These are phyloP conservation scores for Ophiobolus disseminans DNA, from an alignment of 2,329 filamentous ascomycete genomes.

Conservation along the genomic window DNA sequence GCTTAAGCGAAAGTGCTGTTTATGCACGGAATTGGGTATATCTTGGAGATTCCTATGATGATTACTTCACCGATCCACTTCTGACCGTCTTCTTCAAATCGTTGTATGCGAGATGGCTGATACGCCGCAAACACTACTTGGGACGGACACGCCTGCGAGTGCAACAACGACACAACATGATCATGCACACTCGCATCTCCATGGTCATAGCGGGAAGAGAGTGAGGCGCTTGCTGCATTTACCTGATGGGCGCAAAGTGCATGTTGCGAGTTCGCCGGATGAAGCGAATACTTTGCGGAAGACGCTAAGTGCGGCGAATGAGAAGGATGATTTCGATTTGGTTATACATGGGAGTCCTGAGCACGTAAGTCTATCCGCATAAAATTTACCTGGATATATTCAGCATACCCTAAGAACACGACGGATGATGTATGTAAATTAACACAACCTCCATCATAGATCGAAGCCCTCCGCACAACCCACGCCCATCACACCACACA, in stretches of 20 bases:
- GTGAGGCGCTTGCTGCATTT: constrained; percentile 63
- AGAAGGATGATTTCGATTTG: constrained; percentile 59
- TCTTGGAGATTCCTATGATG: background rate
- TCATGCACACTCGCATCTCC: constrained; percentile 31
- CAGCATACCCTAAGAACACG: background rate
- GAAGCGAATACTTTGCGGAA: constrained; percentile 59
- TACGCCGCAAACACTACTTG: constrained; percentile 9
- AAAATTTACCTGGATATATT: background rate
- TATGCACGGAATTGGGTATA: too few relatives aligned
- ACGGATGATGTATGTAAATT: too few relatives aligned
- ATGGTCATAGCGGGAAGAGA: constrained; percentile 46
- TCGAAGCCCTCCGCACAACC: constrained; percentile 58
- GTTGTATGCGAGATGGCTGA: constrained; percentile 7
- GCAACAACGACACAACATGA: constrained; percentile 3
- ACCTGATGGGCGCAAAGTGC: constrained; percentile 63
- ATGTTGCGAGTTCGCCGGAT: constrained; percentile 64
- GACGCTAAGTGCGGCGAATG: constrained; percentile 49
- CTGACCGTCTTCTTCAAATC: background rate
- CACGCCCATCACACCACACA: constrained; percentile 62
- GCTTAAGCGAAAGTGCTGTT: background rate
- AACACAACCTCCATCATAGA: constrained; percentile 17
- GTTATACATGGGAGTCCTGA: constrained; percentile 65
- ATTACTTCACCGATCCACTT: too few relatives aligned
- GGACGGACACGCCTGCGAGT: constrained; percentile 9
- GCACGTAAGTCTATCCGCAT: constrained; percentile 50